Evolutionary conservation across 306 rosid genomes (phyloP).

Genomic region (Prunus mume): DNA sequence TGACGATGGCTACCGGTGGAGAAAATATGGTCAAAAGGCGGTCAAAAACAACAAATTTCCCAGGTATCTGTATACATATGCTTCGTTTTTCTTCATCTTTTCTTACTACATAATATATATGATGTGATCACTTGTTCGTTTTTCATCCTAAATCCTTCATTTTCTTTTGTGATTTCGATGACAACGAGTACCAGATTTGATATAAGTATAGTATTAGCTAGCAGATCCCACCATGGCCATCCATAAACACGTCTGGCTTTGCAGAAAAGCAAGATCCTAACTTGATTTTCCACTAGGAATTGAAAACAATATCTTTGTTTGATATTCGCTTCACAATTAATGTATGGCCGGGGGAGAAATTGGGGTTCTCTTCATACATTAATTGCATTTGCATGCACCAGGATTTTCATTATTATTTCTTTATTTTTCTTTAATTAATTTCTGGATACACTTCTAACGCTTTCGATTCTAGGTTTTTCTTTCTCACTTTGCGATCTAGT

Average conservation of each 20-base stretch:
- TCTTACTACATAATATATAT: no score
- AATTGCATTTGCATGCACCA: no score
- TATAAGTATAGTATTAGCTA: not conserved
- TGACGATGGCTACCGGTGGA: slow-evolving; percentile 75
- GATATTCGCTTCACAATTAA: no score
- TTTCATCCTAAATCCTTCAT: not conserved
- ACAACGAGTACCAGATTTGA: no score
- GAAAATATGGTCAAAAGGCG: slow-evolving; percentile 65
- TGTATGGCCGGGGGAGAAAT: no score
- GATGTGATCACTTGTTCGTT: not conserved
- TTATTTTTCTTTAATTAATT: no score
- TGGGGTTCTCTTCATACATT: no score
- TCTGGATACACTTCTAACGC: no score
- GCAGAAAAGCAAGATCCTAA: not conserved
- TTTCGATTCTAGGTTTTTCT: not conserved
- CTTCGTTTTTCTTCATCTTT: not conserved
- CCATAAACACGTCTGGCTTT: not conserved
- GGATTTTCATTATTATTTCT: no score
- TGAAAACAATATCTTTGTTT: not conserved
- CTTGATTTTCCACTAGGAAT: slow-evolving; percentile 1
- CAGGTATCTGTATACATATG: slow-evolving; percentile 30
- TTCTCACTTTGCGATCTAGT: not conserved
- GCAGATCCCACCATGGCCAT: no score
- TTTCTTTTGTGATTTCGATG: not conserved
- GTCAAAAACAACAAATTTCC: slow-evolving; percentile 58